Evolutionary conservation across 805 yeast genomes (phyloP).

Genomic region (Metschnikowia similis): DNA sequence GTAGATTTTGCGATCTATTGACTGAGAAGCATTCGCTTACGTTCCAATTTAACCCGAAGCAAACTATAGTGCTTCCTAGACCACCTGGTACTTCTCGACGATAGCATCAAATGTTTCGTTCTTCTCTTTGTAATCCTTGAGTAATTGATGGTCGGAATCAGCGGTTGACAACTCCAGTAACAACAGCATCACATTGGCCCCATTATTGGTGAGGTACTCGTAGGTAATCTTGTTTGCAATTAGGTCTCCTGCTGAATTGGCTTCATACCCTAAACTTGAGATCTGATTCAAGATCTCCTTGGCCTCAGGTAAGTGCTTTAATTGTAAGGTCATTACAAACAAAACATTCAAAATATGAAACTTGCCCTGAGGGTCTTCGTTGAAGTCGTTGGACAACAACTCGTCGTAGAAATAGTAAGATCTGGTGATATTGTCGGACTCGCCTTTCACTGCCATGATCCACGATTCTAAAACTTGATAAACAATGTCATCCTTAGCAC

Average conservation of each 20-base stretch:
- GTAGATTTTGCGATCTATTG: not conserved
- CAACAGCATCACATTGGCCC: conserved; percentile 44
- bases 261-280: conserved; percentile 36
- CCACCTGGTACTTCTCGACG: conserved; percentile 50
- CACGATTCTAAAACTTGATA: conserved; percentile 79
- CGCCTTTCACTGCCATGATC: conserved; percentile 38
- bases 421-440: conserved; percentile 37
- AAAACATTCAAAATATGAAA: conserved; percentile 48
- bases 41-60: too few relatives aligned
- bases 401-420: conserved; percentile 74
- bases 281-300: conserved; percentile 50
- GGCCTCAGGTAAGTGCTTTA: conserved; percentile 80
- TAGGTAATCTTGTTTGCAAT: conserved; percentile 64
- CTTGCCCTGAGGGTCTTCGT: conserved; percentile 33
- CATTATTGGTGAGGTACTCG: conserved; percentile 42
- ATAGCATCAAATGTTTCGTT: conserved; percentile 62
- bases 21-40: too few relatives aligned
- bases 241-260: conserved; percentile 35
- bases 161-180: conserved; percentile 42
- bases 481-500: conserved; percentile 59
- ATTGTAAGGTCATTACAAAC: conserved; percentile 71
- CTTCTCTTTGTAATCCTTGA: conserved; percentile 59
- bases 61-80: not conserved
- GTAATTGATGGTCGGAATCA: conserved; percentile 54
- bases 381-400: conserved; percentile 49